Evolutionary conservation across 805 yeast genomes (phyloP), one percentile per base, ranked within the genome.

Genomic region (Komagataella pastoris): DNA sequence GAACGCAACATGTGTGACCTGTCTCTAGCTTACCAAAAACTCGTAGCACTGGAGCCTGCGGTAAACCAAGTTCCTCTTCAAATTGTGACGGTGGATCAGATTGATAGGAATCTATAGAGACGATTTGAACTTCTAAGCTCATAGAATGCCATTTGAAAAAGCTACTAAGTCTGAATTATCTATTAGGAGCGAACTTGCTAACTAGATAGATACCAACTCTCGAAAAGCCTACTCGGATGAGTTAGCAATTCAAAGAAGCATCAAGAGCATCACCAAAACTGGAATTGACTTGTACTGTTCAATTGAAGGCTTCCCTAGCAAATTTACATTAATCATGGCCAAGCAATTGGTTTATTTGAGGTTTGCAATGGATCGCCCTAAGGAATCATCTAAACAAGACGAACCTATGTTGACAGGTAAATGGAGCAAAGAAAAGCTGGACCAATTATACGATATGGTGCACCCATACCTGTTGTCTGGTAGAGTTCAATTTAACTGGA

Each of bases 21-120:
- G 81, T 71, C 1, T 77, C 72, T 0, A 83, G 56, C 10, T 79
- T 73, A 0, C 97, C 98, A 66, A 80, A 93, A 0, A 93, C 65
- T 49, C 98, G 68, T 1, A 89, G 68, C 0, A 88, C 70, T 0
- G 98, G 98, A 0, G 85, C 90, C 47, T 75, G 76, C 2, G 63
- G 56, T 40, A 72, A 68, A 6, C 56, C 52, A 19, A 19, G 14
- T 14, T 44, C 7, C 12, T 6, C 47, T 18, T 18, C 47, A 44
- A 44, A 44, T 17, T 44, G 23, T 18, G 23, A 44, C n/a, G 23
- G 47, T n/a, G 47, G 19, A 7, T 17, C 23, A 17, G 47, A 44
- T 44, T 44, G 47, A 8, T 44, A 19, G 18, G 23, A 44, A 7
- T 18, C 19, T 44, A 44, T 5, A 14, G 18, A 44, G 47, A 44